Base-by-base conservation (phyloP, 2,329 filamentous ascomycete species). In the Ophiostoma sp. region DNA sequence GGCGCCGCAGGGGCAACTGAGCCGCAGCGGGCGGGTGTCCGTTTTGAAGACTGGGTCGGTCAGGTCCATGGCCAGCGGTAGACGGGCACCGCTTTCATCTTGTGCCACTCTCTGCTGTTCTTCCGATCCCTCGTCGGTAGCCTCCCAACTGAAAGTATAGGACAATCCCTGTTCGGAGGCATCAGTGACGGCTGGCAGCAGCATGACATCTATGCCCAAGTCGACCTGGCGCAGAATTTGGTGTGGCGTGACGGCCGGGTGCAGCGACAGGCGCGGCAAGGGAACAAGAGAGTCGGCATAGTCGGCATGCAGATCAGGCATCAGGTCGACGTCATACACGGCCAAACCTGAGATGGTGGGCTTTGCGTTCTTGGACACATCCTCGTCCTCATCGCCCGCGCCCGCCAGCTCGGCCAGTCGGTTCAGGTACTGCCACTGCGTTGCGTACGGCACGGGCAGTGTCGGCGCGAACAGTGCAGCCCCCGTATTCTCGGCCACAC, bases 81-180 rank as follows among this genome's bases (percentile, higher is more conserved):
- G 77, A 12, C 79, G 76, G 48, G 61, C 74, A 22, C 75, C 78
- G 11, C 75, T 72, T 3, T 74, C 73, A 36, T 45, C 61, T 4
- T 39, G n/a, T 6, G 36, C 61, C 22, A 66, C 61, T 6, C 1
- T 28, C 2, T 28, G 9, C 31, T 28, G 42, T 1, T n/a, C 59
- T 0, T 19, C 57, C 0, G 42, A 31, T 7, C 33, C 45, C 9
- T 33, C 33, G 28, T 45, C 63, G 3, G n/a, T 48, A 0, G 75
- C 52, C 3, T 93, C 91, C 78, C 98, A 97, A 2, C 83, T 82
- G 79, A 98, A 98, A 25, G 89, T 87, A 25, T 98, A 84, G 0
- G 94, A 94, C 39, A 98, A 91, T 1, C 96, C 96, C 0, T 92
- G 90, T 80, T 99, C 95, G 0, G 95, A 96, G 4, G 89, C 87